Base-by-base conservation (phyloP, 1,139 yeast genomes). In the Lodderomyces orthopsilosis region DNA sequence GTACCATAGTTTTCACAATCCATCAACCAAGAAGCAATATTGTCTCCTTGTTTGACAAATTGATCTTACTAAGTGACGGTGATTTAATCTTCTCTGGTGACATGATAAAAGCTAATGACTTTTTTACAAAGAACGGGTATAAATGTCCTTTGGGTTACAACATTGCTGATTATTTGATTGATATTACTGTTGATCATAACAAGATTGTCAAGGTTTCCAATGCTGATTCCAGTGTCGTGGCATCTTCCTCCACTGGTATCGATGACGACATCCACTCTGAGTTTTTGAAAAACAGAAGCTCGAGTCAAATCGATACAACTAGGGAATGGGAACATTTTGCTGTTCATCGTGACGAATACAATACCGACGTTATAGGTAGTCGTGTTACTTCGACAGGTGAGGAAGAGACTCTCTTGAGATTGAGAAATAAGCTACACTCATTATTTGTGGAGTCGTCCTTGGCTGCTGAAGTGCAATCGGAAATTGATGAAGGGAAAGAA, bases 11-110 rank as follows among this genome's bases (percentile, higher is more conserved):
- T 1, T 85, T 93, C 59, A 89, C 98, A 0, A 93, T 93, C 51
- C 98, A 93, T 65, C 98, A 93, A 60, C 98, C 98, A n/a, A 78
- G 98, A 59, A 88, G 96, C 48, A 93, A 93, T 56, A 91, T 93
- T 59, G 97, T 93, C 23, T 82, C 96, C 0, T 67, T 89, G 44
- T 93, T 93, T 65, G 97, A 91, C 59, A 84, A 85, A 52, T 73
- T 93, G 43, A 63, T 93, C 2, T 68, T 93, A 41, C 72, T 93
- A 43, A 87, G 96, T 34, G 85, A 85, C 50, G 98, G 98, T 47
- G 83, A 83, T 53, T 68, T 89, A 59, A 84, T 91, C 1, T 93
- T 86, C 59, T 87, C 96, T 0, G 98, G 98, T 13, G 87, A 83
- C 17, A 81, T 83, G 79, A 69, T 76, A 22, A 75, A 77, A 45